These are phyloP conservation scores for Xylaria bambusicola DNA, from an alignment of 495 filamentous ascomycete species.

Conservation along the genomic window DNA sequence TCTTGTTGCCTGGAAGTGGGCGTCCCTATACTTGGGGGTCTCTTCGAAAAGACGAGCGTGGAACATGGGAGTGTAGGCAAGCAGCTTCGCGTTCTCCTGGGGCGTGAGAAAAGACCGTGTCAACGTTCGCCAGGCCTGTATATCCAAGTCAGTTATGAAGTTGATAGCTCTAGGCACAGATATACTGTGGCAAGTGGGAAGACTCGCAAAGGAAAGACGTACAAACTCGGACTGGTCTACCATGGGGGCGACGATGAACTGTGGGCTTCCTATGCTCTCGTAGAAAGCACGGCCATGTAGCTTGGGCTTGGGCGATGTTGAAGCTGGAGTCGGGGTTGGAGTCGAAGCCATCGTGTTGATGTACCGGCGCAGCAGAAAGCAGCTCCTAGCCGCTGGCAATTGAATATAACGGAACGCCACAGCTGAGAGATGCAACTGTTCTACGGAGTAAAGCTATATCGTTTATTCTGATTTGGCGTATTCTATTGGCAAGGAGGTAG, in stretches of 20 bases:
- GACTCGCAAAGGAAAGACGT: constrained; percentile 42
- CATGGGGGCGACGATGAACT: constrained; percentile 92
- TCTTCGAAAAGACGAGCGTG: constrained; percentile 84
- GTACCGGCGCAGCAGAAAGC: neutral
- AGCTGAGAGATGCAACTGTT: neutral
- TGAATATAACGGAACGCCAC: constrained; percentile 9
- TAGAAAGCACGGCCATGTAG: constrained; percentile 87
- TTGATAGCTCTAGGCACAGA: too few relatives aligned
- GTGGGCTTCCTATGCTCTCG: constrained; percentile 87
- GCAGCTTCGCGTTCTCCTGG: constrained; percentile 56
- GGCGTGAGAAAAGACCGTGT: constrained; percentile 83
- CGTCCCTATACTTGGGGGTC: constrained; percentile 69
- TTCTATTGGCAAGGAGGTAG: too few relatives aligned
- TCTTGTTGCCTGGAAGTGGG: constrained; percentile 71
- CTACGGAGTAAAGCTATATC: too few relatives aligned
- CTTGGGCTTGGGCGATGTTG: constrained; percentile 16
- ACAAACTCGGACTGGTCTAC: constrained; percentile 98
- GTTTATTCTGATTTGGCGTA: too few relatives aligned
- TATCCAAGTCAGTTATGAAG: neutral
- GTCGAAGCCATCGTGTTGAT: constrained; percentile 10
- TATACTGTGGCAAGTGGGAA: too few relatives aligned
- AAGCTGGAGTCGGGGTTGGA: neutral
- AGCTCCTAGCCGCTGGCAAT: constrained; percentile 5
- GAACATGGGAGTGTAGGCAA: constrained; percentile 93
- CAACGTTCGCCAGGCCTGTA: constrained; percentile 91